Percentiles rank a stretch among this genome's conserved stretches.
phyloP scores from a whole-genome alignment of 345 rosid species.

The Syzygium grande region DNA sequence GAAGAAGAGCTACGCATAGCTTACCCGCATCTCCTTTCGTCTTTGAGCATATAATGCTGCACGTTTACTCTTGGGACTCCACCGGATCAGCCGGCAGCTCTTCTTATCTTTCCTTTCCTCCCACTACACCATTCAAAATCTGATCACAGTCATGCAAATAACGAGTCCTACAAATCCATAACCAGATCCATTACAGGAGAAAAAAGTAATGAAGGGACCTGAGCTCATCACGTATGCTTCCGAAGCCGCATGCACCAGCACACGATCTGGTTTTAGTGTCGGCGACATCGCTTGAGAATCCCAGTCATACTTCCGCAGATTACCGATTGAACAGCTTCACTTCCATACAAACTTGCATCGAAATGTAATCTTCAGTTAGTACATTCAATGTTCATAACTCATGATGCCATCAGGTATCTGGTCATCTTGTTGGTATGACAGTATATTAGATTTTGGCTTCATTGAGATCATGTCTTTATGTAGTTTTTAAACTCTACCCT shows the following conservation, averaged over 20 bases:
- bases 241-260: background rate
- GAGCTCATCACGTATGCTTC: fast-evolving
- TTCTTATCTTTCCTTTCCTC: background rate
- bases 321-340: background rate
- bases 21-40: background rate
- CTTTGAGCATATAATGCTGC: background rate
- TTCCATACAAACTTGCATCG: background rate
- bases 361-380: background rate
- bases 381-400: background rate
- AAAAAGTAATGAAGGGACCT: background rate
- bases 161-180: background rate
- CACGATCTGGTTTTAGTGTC: background rate
- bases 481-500: background rate
- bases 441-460: background rate
- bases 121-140: background rate
- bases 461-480: background rate
- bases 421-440: background rate
- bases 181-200: fast-evolving
- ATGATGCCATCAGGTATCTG: background rate
- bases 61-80: background rate
- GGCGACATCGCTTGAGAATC: background rate
- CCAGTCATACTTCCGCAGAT: background rate
- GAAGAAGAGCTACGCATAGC: fast-evolving
- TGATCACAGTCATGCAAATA: background rate
- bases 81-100: background rate